phyloP scores from a whole-genome alignment of 2,329 filamentous ascomycete species.

The Kalmusia sp. region DNA sequence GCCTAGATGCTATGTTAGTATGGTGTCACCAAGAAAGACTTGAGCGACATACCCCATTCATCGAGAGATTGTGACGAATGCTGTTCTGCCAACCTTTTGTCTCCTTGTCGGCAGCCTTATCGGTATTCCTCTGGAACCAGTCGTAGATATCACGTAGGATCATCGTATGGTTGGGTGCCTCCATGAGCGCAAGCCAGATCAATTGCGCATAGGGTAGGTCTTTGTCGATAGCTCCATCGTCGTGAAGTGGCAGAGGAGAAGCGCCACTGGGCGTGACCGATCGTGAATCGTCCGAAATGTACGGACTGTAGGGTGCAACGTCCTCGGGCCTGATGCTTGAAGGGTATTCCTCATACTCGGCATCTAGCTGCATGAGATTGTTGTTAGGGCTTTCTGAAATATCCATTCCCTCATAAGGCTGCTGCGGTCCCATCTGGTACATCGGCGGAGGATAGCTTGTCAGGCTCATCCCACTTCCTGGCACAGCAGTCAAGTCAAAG shows the following conservation, averaged over 20 bases:
- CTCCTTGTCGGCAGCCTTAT: constrained; percentile 68
- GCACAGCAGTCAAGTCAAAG: constrained; percentile 20
- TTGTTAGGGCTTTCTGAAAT: constrained; percentile 18
- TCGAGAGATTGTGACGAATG: constrained; percentile 92
- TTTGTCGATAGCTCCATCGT: constrained; percentile 38
- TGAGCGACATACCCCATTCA: constrained; percentile 77
- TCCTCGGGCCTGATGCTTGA: constrained; percentile 25
- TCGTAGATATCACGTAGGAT: constrained; percentile 86
- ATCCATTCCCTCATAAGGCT: constrained; percentile 27
- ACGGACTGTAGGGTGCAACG: constrained; percentile 24
- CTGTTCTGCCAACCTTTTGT: constrained; percentile 88
- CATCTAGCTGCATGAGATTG: constrained; percentile 28
- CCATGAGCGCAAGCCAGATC: constrained; percentile 78
- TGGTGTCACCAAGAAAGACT: neutral
- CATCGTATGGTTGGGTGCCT: constrained; percentile 71
- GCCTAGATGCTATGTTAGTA: constrained; percentile 51
- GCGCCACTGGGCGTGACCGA: constrained; percentile 31
- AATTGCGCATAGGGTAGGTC: constrained; percentile 81
- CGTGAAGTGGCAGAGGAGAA: constrained; percentile 13
- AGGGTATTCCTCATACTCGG: constrained; percentile 31
- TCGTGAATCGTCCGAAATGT: constrained; percentile 27
- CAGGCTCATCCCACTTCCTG: constrained; percentile 17
- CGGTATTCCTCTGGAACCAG: constrained; percentile 85
- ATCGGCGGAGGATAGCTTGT: constrained; percentile 39
- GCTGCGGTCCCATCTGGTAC: constrained; percentile 39